phyloP scores from a whole-genome alignment of 345 rosid species.

The Trapa incisa region DNA sequence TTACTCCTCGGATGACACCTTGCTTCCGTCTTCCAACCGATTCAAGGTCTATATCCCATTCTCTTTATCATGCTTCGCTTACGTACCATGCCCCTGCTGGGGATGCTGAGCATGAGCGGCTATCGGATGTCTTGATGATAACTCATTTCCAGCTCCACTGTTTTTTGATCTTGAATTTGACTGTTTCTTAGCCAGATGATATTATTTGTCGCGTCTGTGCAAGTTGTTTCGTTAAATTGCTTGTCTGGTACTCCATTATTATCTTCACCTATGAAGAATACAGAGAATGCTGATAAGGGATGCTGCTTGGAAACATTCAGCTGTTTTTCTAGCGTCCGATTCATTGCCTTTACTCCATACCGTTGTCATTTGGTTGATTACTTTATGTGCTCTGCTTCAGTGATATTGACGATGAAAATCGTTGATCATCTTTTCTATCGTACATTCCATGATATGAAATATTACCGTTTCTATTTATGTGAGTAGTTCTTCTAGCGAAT shows the following conservation, averaged over 20 bases:
- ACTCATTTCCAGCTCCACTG: too few species aligned
- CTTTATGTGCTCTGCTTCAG: background rate
- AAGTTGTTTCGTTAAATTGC: background rate
- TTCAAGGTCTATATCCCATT: slow-evolving; percentile 7
- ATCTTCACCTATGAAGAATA: background rate
- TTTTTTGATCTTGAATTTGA: too few species aligned
- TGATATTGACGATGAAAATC: background rate
- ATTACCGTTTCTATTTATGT: background rate
- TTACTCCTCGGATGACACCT: slow-evolving; percentile 22
- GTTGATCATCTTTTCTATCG: background rate
- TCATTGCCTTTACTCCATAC: background rate
- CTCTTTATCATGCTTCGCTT: background rate
- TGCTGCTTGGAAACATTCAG: background rate
- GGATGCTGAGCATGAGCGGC: background rate
- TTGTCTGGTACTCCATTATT: background rate
- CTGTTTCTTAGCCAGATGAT: too few species aligned
- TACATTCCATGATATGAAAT: background rate
- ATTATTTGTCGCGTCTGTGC: background rate
- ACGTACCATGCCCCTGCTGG: background rate
- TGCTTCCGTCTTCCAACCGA: slow-evolving; percentile 19
- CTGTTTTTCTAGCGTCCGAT: background rate
- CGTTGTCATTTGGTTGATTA: background rate
- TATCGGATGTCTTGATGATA: too few species aligned
- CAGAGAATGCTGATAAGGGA: background rate
- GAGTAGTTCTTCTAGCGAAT: slow-evolving; percentile 18